Evolutionary conservation across 108 stramenopile species (phyloP), one percentile per base, ranked within the genome.

Genomic region (Fragilariopsis cylindrus): DNA sequence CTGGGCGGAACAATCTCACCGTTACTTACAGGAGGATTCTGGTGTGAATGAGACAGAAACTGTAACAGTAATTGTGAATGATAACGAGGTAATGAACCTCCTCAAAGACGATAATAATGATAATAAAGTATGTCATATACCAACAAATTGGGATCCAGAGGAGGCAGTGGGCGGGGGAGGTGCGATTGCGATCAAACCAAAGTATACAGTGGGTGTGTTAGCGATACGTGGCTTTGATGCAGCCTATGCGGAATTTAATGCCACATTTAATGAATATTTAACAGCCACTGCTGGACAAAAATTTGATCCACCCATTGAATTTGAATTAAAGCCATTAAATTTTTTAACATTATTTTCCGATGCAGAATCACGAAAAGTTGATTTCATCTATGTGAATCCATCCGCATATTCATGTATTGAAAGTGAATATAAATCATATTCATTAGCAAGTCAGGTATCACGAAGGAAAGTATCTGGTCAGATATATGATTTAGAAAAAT

Each of bases 381-480:
- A 82, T 55, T 82, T 78, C 53, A 53, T 82, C 0, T 82, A 73
- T 48, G 72, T 68, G 13, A 82, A 77, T 44, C 81, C 81, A 12
- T 44, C 65, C 5, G 73, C 63, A n/a, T 77, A 57, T 43, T 63
- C 77, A 0, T 82, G 81, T 53, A 74, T 82, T 30, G 81, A 60
- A 15, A 53, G 73, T 4, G 72, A 82, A 56, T 52, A 74, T 57
- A 71, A 60, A 15, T 65, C 77, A 5, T 13, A 76, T 40, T 40
- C 73, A n/a, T 41, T 82, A 19, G 81, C 65, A 21, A 65, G 73
- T 11, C 77, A 78, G 45, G 71, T 83, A 43, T 64, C 71, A 12
- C 45, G 66, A 13, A 54, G 73, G 5, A 48, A 50, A 16, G 69
- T 78, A 16, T 73, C 71, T 5, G 82, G 70, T 4, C 12, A 58